Evolutionary conservation across 495 filamentous ascomycete genomes (phyloP), one percentile per base, ranked within the genome.

Genomic region (Geoglossum glabrum): DNA sequence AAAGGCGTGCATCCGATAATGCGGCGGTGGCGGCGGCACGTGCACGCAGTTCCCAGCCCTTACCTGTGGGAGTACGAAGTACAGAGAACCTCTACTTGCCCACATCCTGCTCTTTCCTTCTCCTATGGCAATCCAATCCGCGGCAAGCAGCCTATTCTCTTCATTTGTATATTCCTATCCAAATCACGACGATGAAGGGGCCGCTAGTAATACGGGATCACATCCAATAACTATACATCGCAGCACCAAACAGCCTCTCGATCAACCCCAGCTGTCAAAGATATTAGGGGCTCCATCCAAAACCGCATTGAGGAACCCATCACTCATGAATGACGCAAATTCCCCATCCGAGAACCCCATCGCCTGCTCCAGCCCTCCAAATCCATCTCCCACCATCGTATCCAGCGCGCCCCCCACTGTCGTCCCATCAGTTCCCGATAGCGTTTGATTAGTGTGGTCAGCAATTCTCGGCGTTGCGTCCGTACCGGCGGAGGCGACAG

Each of bases 341-440:
- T 56, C 54, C 10, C 54, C 38, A 56, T 56, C 54, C 10, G 54
- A 38, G 31, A 56, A 38, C 11, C 56, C 56, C 34, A 50, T 58
- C 10, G n/a, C 40, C 36, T 21, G 36, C 10, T 38, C 54, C 8
- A 38, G 40, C 40, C 54, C 31, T 5, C 25, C 33, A 19, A 45
- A 56, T 33, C 31, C 49, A 52, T 31, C 49, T 28, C 49, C 49
- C 17, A 52, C 28, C 23, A 52, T 52, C 5, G 25, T 26, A 8
- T 52, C 49, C 49, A 52, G 49, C 15, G 49, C 49, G 19, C 49
- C 26, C 1, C 25, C 49, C 17, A 26, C 5, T 21, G 49, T 30
- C 17, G 49, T 27, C 6, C 25, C 4, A 17, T 52, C 19, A 0
- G 28, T 19, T 30, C 25, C 49, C 25, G 21, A 6, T 55, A 30